These are phyloP conservation scores for Porogramme epimiltina DNA, from an alignment of 1,284 basidiomycete species.

Conservation along the genomic window DNA sequence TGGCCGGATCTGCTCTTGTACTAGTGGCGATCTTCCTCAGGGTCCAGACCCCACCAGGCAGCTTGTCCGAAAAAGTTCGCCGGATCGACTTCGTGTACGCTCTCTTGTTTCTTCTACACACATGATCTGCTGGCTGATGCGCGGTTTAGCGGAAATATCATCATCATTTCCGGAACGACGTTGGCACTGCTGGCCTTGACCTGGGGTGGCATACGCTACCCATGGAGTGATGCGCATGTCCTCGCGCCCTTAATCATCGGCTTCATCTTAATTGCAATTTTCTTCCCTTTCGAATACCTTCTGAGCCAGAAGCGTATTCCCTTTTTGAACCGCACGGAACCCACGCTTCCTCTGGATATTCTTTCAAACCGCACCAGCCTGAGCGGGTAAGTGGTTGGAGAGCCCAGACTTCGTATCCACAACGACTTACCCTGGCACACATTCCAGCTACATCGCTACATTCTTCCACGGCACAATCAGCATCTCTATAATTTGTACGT, in stretches of 20 bases:
- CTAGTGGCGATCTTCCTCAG: constrained; percentile 22
- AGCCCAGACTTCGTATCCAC: background rate
- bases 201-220: constrained; percentile 40
- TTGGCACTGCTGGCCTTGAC: constrained; percentile 38
- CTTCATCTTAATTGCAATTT: constrained; percentile 28
- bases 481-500: constrained; percentile 16
- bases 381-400: constrained; percentile 13
- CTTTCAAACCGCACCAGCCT: constrained; percentile 20
- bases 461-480: constrained; percentile 19
- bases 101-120: background rate
- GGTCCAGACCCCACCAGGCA: constrained; percentile 31
- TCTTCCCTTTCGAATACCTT: constrained; percentile 27
- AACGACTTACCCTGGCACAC: background rate
- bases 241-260: constrained; percentile 46
- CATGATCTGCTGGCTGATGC: background rate
- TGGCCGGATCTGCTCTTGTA: constrained; percentile 20
- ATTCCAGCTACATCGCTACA: constrained; percentile 23
- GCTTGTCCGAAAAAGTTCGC: constrained; percentile 26
- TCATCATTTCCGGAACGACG: constrained; percentile 37
- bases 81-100: constrained; percentile 31
- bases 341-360: constrained; percentile 20
- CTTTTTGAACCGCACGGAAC: constrained; percentile 7
- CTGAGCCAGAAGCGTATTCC: background rate
- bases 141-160: constrained; percentile 37
- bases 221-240: constrained; percentile 43